Evolutionary conservation across 164 flowering plant species (phyloP).

Genomic region (Vitis labrusca): DNA sequence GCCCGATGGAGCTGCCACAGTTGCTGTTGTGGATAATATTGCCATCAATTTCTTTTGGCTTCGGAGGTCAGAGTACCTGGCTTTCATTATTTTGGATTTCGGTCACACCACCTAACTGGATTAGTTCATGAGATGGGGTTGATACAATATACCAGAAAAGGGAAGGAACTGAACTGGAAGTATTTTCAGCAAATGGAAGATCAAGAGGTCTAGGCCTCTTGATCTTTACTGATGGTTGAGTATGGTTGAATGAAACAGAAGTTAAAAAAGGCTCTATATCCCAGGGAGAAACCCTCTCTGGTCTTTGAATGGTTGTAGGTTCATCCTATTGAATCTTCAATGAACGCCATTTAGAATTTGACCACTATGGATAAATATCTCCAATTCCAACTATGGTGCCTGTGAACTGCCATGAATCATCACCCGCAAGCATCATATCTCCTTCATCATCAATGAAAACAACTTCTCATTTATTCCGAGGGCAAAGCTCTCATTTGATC

Average conservation of each 20-base stretch:
- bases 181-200: conserved; percentile 28
- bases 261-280: conserved; percentile 70
- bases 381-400: conserved; percentile 66
- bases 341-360: conserved; percentile 61
- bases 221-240: conserved; percentile 34
- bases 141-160: conserved; percentile 49
- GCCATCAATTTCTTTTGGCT: conserved; percentile 25
- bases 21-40: conserved; percentile 8
- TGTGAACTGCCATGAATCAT: conserved; percentile 21
- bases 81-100: conserved; percentile 43
- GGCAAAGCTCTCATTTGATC: too few relatives aligned
- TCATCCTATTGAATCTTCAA: conserved; percentile 95
- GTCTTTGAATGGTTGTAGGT: conserved; percentile 63
- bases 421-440: too few relatives aligned
- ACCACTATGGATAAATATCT: conserved; percentile 54
- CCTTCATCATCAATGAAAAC: too few relatives aligned
- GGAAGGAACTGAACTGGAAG: conserved; percentile 27
- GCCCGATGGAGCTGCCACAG: conserved; percentile 14
- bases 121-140: conserved; percentile 35
- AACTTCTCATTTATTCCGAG: too few relatives aligned
- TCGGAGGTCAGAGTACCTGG: conserved; percentile 32
- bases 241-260: conserved; percentile 26
- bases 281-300: conserved; percentile 93
- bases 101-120: conserved; percentile 24
- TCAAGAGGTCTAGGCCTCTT: conserved; percentile 50